phyloP scores from a whole-genome alignment of 2,329 filamentous ascomycete species.

The Shiraia sp. region DNA sequence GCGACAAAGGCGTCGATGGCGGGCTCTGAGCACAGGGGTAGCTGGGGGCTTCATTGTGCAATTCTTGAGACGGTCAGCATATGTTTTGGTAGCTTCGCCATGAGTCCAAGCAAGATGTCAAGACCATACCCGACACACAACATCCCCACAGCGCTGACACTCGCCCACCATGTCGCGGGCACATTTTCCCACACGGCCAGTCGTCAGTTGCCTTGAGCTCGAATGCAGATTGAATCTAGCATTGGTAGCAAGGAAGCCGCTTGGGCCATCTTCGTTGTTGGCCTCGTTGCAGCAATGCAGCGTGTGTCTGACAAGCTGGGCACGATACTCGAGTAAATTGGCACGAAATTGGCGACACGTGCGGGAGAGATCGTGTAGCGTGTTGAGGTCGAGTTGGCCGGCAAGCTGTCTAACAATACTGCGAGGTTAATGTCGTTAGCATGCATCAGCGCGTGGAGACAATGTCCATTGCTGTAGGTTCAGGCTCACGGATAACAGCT shows the following conservation, averaged over 20 bases:
- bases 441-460: slow-evolving; percentile 27
- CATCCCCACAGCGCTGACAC: slow-evolving; percentile 75
- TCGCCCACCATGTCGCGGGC: slow-evolving; percentile 85
- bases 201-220: slow-evolving; percentile 47
- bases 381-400: slow-evolving; percentile 80
- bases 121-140: slow-evolving; percentile 79
- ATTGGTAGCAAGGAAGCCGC: no score
- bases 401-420: slow-evolving; percentile 80
- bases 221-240: background rate
- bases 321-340: slow-evolving; percentile 77
- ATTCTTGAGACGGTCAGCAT: slow-evolving; percentile 62
- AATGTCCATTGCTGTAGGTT: slow-evolving; percentile 36
- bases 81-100: background rate
- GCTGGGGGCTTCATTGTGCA: slow-evolving; percentile 84
- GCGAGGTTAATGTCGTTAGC: slow-evolving; percentile 37
- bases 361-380: slow-evolving; percentile 78
- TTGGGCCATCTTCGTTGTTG: slow-evolving; percentile 57
- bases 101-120: background rate
- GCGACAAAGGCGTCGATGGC: slow-evolving; percentile 80
- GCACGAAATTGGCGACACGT: slow-evolving; percentile 80
- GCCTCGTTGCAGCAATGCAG: slow-evolving; percentile 79
- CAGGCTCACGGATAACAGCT: slow-evolving; percentile 69
- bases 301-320: slow-evolving; percentile 72
- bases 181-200: slow-evolving; percentile 75
- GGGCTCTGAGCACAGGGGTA: slow-evolving; percentile 66